Conservation (phyloP, 106 monocot species). For the Vanilla planifolia region DNA sequence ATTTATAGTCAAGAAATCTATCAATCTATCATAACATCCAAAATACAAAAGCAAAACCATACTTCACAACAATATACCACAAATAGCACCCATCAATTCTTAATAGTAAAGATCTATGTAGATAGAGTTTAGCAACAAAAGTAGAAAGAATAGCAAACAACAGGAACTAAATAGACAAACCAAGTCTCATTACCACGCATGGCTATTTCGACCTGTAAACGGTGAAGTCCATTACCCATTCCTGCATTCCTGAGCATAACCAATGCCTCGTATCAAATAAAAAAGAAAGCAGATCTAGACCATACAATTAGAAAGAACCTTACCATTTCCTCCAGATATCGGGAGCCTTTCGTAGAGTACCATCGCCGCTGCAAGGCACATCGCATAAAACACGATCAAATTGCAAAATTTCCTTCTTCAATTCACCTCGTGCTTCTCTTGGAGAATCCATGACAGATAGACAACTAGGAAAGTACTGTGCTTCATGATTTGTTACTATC, state of each 20-base stretch:
- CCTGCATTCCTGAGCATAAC: slow-evolving; percentile 79
- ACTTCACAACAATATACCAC: not conserved
- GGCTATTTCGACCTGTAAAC: slow-evolving; percentile 88
- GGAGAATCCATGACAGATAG: slow-evolving; percentile 18
- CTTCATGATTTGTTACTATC: slow-evolving; percentile 98
- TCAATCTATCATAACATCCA: too few species aligned
- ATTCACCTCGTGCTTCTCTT: slow-evolving; percentile 18
- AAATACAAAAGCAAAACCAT: slow-evolving; percentile 3
- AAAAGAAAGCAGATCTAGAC: slow-evolving; percentile 2
- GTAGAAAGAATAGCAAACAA: too few species aligned
- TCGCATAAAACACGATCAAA: slow-evolving; percentile 98
- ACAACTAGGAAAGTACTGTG: slow-evolving; percentile 84
- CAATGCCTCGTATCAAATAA: slow-evolving; percentile 8
- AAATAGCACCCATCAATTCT: not conserved
- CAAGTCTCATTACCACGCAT: slow-evolving; percentile 96
- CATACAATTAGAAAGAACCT: not conserved
- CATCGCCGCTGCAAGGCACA: slow-evolving; percentile 99
- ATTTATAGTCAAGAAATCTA: too few species aligned
- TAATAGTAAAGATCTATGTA: not conserved
- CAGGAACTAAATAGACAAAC: too few species aligned
- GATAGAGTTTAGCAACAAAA: not conserved
- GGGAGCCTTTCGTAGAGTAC: slow-evolving; percentile 93
- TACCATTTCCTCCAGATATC: slow-evolving; percentile 99
- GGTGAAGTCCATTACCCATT: slow-evolving; percentile 92
- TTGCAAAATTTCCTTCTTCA: slow-evolving; percentile 28